Evolutionary conservation across 2,329 filamentous ascomycete genomes (phyloP), one percentile per base, ranked within the genome.

Genomic region (Tolypocladium nubicola): DNA sequence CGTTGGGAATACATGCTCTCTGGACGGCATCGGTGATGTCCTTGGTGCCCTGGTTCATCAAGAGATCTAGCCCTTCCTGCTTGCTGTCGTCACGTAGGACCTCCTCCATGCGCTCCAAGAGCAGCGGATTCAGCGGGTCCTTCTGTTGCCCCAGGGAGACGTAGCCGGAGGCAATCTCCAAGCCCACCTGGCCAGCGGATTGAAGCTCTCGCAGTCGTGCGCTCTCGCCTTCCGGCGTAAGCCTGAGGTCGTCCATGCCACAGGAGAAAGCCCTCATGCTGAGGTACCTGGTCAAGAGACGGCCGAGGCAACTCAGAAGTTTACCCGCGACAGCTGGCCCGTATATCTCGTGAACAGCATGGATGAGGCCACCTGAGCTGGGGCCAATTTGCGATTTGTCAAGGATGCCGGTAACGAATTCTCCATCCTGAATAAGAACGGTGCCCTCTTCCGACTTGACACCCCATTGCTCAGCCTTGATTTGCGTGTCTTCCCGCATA

Each of bases 351-450:
- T 99, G 93, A 26, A 97, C 83, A 2, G 91, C 86, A 69, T 99
- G 94, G 59, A 99, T 85, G 50, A 99, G 79, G 61, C 94, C 94
- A 56, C 92, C 92, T 37, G 85, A 84, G 59, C 84, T 88, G 41
- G 92, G 91, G 56, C 94, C 94, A 58, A 99, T 88, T 65, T 99
- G 94, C 45, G 89, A 87, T 75, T 99, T 99, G 71, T 99, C 95
- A 35, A 99, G 80, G 65, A 99, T 95, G 65, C 94, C 94, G 53
- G 85, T 88, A 53, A 97, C 80, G 63, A 97, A 84, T 63, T 96
- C 89, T 53, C 94, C 93, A 63, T 94, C 86, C 61, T 89, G 85
- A 72, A 99, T 87, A 23, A 92, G 79, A 38, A 99, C 91, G 1
- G 78, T 73, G 26, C 86, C 88, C 70, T 97, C 94, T 70, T 96